Conservation (phyloP, 2,329 filamentous ascomycete genomes). For the Fusarium redolens region DNA sequence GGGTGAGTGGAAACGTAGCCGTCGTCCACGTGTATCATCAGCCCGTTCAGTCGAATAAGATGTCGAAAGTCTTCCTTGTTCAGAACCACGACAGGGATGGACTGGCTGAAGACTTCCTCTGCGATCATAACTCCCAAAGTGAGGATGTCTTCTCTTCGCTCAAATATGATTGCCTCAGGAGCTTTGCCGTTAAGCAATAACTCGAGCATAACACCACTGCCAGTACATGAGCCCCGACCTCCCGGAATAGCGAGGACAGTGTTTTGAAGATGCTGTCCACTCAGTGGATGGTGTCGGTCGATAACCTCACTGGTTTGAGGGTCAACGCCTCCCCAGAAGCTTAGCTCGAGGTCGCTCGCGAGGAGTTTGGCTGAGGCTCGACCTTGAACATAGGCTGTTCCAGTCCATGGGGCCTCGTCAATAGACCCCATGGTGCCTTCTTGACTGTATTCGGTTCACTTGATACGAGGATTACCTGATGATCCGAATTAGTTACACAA, state of each 20-base stretch:
- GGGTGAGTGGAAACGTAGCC: constrained; percentile 1
- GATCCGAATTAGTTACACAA: background rate
- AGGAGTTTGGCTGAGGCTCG: constrained; percentile 46
- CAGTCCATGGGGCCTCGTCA: background rate
- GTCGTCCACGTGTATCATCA: constrained; percentile 15
- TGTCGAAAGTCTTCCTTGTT: constrained; percentile 21
- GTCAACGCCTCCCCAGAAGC: constrained; percentile 60
- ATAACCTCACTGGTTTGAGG: constrained; percentile 55
- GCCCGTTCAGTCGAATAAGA: constrained; percentile 9
- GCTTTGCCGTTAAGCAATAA: constrained; percentile 53
- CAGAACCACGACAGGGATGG: constrained; percentile 54
- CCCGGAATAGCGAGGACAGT: constrained; percentile 56
- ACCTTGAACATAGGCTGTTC: constrained; percentile 40
- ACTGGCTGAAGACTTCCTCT: constrained; percentile 52
- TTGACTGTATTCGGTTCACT: accelerated
- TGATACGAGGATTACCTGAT: background rate
- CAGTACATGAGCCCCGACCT: constrained; percentile 60
- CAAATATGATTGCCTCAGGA: constrained; percentile 56
- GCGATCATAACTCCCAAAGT: constrained; percentile 59
- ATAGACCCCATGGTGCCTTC: constrained; percentile 17
- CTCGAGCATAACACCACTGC: constrained; percentile 58
- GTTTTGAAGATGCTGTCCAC: constrained; percentile 47
- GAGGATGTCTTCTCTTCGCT: constrained; percentile 56
- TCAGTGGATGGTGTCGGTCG: constrained; percentile 57
- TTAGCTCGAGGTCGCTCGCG: constrained; percentile 47